Evolutionary conservation across 2,329 filamentous ascomycete genomes (phyloP).

Genomic region (Pyrenophora tritici-repentis): DNA sequence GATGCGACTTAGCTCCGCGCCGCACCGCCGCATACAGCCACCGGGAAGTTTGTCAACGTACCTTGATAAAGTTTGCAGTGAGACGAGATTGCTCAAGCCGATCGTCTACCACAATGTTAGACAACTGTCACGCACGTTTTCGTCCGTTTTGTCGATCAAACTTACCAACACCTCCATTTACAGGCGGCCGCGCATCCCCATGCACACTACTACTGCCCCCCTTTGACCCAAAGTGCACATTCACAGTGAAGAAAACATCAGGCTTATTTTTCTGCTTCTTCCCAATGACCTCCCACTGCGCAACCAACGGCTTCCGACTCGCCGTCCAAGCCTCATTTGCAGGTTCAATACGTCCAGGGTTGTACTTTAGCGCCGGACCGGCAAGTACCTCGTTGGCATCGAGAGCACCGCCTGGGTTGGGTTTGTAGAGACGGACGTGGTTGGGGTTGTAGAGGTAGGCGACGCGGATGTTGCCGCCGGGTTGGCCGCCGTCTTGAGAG

Average conservation of each 20-base stretch:
- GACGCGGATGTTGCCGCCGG: conserved; percentile 72
- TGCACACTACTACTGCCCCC: conserved; percentile 68
- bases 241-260: conserved; percentile 67
- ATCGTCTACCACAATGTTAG: conserved; percentile 43
- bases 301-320: conserved; percentile 70
- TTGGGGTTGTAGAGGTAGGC: conserved; percentile 71
- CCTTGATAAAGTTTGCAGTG: conserved; percentile 54
- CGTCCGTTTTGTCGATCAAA: neutral
- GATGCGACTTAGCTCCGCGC: conserved; percentile 23
- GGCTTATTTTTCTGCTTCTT: conserved; percentile 50
- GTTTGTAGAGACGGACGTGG: conserved; percentile 63
- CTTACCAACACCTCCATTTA: conserved; percentile 63
- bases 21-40: conserved; percentile 5
- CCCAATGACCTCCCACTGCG: conserved; percentile 65
- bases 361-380: conserved; percentile 65
- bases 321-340: conserved; percentile 62
- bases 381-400: conserved; percentile 63
- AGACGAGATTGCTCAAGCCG: conserved; percentile 62
- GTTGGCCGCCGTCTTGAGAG: conserved; percentile 66
- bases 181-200: conserved; percentile 68
- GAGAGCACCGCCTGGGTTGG: conserved; percentile 60
- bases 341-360: conserved; percentile 71
- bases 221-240: conserved; percentile 71
- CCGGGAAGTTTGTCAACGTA: conserved; percentile 17
- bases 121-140: neutral